Evolutionary conservation across 2,329 filamentous ascomycete genomes (phyloP), one percentile per base, ranked within the genome.

Genomic region (Gnomoniopsis sp.): DNA sequence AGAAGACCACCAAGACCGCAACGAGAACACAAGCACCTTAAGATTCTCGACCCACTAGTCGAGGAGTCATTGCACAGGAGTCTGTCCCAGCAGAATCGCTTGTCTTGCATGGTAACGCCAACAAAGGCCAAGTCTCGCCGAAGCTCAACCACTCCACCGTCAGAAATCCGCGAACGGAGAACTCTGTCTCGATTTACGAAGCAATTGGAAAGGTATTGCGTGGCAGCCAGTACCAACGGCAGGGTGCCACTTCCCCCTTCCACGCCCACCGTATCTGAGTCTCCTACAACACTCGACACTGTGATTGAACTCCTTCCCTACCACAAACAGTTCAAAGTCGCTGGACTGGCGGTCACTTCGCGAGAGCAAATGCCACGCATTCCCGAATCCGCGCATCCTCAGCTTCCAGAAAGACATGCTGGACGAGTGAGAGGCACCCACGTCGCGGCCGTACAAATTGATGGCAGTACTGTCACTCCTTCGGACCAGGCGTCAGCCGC

Each of bases 341-440:
- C 79, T 55, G 81, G 82, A 1, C 72, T 86, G 52, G 81, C 82
- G 2, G 78, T 86, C 1, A 85, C 83, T 12, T 84, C 83, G 62
- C 72, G 62, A 60, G 82, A 77, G 63, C 77, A 76, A 68, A 72
- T 61, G 48, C 59, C 59, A 2, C 51, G 36, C 17, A 58, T 61
- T 17, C 23, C 43, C 8, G 59, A 58, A 34, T 55, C 52, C 2
- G 44, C n/a, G 7, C 23, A 33, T 12, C 52, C 49, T 17, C 38
- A 36, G 14, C 15, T 26, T 23, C 33, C 23, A 34, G 22, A 8
- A n/a, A 33, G 8, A 7, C n/a, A 41, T n/a, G 19, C 21, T 19
- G 7, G 3, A 48, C 36, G n/a, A 11, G 21, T 7, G 30, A 30
- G 41, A 51, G 6, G 23, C 3, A n/a, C 26, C 3, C n/a, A 7